Evolutionary conservation across 805 yeast genomes (phyloP).

Genomic region (Monosporozyma servazzii): DNA sequence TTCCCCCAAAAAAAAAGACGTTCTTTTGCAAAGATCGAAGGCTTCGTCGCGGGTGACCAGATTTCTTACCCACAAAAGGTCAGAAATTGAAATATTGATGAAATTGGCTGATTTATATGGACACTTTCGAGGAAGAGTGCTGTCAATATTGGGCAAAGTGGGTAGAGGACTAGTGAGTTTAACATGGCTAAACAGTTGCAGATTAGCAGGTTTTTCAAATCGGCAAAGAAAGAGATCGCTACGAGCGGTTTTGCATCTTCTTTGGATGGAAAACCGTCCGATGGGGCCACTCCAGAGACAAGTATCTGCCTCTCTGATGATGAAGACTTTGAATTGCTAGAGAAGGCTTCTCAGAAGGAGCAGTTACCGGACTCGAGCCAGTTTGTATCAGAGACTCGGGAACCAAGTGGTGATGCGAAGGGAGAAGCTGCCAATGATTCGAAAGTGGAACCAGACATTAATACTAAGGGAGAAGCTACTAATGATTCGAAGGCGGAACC

Average conservation of each 20-base stretch:
- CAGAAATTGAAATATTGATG: background rate
- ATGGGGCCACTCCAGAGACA: conserved; percentile 1
- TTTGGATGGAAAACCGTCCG: background rate
- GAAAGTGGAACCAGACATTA: too few species aligned
- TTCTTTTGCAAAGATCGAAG: background rate
- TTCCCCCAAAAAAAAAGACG: background rate
- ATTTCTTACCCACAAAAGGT: background rate
- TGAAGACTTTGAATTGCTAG: background rate
- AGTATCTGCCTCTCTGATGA: conserved; percentile 1
- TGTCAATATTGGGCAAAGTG: too few species aligned
- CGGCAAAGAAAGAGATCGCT: conserved; percentile 2
- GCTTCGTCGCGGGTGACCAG: background rate
- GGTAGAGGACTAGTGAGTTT: background rate
- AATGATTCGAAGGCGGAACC: too few species aligned
- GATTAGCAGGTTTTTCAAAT: conserved; percentile 26
- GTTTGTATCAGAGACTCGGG: background rate
- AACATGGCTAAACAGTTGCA: conserved; percentile 23
- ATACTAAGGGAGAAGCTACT: too few species aligned
- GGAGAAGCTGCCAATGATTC: too few species aligned
- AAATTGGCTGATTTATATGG: too few species aligned
- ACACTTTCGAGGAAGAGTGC: too few species aligned
- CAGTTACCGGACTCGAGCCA: background rate
- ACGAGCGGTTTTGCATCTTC: background rate
- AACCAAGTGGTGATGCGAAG: background rate
- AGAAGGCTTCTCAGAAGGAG: background rate